These are phyloP conservation scores for Sutorius eximius DNA, from an alignment of 1,284 basidiomycete species.

Conservation along the genomic window DNA sequence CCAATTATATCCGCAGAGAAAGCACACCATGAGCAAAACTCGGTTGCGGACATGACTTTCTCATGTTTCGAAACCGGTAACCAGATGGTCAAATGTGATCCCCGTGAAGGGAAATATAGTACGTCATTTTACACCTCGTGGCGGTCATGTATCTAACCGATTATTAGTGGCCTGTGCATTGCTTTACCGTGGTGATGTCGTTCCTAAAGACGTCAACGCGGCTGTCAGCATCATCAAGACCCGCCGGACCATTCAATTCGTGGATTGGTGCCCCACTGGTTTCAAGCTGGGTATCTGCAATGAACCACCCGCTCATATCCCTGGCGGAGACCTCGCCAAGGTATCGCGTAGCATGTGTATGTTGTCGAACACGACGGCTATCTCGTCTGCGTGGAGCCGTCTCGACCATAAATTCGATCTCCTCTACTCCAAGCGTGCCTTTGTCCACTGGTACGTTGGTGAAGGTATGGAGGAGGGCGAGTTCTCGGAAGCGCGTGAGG, in stretches of 20 bases:
- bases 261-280: constrained; percentile 90
- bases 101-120: constrained; percentile 85
- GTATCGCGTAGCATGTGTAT: constrained; percentile 88
- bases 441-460: constrained; percentile 94
- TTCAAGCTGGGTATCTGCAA: constrained; percentile 93
- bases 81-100: constrained; percentile 89
- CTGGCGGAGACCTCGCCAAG: constrained; percentile 85
- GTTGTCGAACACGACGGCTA: constrained; percentile 86
- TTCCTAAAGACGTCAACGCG: constrained; percentile 88
- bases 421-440: constrained; percentile 89
- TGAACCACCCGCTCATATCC: constrained; percentile 82
- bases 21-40: constrained; percentile 91
- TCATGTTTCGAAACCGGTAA: constrained; percentile 92
- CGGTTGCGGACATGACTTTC: constrained; percentile 91
- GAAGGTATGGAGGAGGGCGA: constrained; percentile 99
- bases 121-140: constrained; percentile 30
- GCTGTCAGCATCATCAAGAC: constrained; percentile 87
- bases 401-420: constrained; percentile 96
- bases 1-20: constrained; percentile 82
- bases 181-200: constrained; percentile 85
- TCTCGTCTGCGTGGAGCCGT: constrained; percentile 86
- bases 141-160: constrained; percentile 7
- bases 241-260: constrained; percentile 79
- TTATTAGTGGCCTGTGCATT: constrained; percentile 68
- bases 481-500: constrained; percentile 96